phyloP scores from a whole-genome alignment of 768 basidiomycete genomes.

The Auriscalpium vulgare region DNA sequence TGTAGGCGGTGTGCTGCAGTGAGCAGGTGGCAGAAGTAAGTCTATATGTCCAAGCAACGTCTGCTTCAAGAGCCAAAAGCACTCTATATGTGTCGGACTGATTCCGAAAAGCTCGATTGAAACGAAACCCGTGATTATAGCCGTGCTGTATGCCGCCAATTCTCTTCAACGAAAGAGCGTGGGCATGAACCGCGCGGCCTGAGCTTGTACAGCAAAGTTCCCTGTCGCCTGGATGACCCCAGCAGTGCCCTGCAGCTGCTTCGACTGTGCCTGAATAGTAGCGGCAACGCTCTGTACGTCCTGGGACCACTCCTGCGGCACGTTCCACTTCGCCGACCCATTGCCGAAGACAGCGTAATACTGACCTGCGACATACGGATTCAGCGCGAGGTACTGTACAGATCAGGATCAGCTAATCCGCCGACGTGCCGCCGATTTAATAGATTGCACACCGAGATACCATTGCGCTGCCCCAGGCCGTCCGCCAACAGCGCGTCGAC shows the following conservation, averaged over 20 bases:
- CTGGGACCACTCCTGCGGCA: background rate
- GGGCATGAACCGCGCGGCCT: background rate
- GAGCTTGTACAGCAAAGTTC: background rate
- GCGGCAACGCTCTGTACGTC: background rate
- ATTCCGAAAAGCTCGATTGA: too few species aligned
- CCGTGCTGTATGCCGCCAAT: too few species aligned
- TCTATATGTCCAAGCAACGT: too few species aligned
- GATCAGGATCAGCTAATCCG: background rate
- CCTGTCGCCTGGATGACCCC: background rate
- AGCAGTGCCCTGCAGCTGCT: background rate
- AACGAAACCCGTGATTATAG: too few species aligned
- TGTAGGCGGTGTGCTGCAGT: too few species aligned
- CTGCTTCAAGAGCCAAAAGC: too few species aligned
- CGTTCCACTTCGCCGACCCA: background rate
- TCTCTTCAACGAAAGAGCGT: background rate
- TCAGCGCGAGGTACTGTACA: background rate
- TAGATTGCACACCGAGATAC: background rate
- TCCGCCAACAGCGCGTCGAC: background rate
- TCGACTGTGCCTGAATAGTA: background rate
- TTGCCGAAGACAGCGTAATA: background rate
- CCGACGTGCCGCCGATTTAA: background rate
- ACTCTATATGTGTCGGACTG: too few species aligned
- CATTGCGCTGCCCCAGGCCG: background rate
- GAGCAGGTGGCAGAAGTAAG: too few species aligned
- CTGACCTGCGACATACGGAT: background rate